These are phyloP conservation scores for Malassezia obtusa DNA, from an alignment of 1,284 basidiomycete species.

Conservation along the genomic window DNA sequence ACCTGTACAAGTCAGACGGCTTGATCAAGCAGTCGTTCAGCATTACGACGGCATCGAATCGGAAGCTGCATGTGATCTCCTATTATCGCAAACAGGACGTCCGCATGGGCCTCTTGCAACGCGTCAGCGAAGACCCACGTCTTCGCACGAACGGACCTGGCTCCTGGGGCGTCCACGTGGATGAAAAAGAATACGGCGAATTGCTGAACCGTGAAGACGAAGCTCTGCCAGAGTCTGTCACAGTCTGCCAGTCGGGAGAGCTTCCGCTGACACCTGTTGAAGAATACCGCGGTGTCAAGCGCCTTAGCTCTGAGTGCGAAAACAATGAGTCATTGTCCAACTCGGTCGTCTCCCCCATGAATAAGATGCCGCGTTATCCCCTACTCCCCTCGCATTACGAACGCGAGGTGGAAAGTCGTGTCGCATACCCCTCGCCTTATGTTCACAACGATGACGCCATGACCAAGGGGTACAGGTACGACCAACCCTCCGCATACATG, in stretches of 20 bases:
- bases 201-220: conserved; percentile 6
- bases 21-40: conserved; percentile 47
- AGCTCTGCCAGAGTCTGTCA: neutral
- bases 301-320: neutral
- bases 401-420: neutral
- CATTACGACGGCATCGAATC: conserved; percentile 43
- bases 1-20: conserved; percentile 47
- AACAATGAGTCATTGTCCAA: neutral
- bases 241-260: neutral
- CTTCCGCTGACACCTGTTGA: neutral
- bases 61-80: conserved; percentile 46
- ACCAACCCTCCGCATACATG: neutral
- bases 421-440: neutral
- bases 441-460: neutral
- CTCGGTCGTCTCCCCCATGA: neutral
- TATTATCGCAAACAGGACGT: conserved; percentile 45
- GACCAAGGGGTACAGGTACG: conserved; percentile 1
- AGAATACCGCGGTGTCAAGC: conserved; percentile 1
- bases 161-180: conserved; percentile 21
- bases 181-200: conserved; percentile 21
- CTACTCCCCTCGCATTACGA: neutral
- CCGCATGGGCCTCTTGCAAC: conserved; percentile 29
- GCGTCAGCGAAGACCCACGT: conserved; percentile 43
- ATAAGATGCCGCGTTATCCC: neutral
- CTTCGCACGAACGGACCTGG: conserved; percentile 25